Evolutionary conservation across 2,329 filamentous ascomycete species (phyloP).

Genomic region (Aciculosporium take): DNA sequence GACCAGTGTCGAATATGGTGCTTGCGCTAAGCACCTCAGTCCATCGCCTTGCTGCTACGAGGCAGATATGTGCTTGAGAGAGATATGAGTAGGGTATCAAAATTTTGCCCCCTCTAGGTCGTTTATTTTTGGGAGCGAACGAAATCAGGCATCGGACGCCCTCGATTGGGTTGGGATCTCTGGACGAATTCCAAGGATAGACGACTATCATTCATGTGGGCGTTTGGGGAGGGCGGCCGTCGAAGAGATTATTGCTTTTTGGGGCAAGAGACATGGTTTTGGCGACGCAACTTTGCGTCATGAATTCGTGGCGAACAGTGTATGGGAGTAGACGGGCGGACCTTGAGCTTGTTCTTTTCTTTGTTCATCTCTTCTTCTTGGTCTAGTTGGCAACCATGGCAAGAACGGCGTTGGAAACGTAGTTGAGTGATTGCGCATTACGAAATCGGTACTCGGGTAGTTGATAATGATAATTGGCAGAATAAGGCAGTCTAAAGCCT

Average conservation of each 20-base stretch:
- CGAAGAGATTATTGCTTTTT: slow-evolving; percentile 1
- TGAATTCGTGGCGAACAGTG: slow-evolving; percentile 1
- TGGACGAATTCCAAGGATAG: not conserved
- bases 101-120: not conserved
- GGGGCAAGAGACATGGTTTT: not conserved
- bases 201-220: slow-evolving; percentile 1
- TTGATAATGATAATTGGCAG: slow-evolving; percentile 10
- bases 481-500: not conserved
- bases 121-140: not conserved
- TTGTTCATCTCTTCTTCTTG: not conserved
- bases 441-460: slow-evolving; percentile 7
- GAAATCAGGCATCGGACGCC: not conserved
- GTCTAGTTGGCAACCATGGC: not conserved
- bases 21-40: not conserved
- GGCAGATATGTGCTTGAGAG: not conserved
- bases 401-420: slow-evolving; percentile 6
- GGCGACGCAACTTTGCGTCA: not conserved
- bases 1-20: not conserved
- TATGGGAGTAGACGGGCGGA: not conserved
- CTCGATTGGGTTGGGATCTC: not conserved
- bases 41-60: not conserved
- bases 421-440: slow-evolving; percentile 2
- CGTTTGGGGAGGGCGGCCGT: slow-evolving; percentile 2
- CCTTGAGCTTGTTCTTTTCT: not conserved
- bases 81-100: not conserved